Percentiles rank a stretch among this genome's conserved stretches.
Evolutionary conservation across 176 grass and related monocot genomes (phyloP).

Genomic region (Pontederia crassipes): DNA sequence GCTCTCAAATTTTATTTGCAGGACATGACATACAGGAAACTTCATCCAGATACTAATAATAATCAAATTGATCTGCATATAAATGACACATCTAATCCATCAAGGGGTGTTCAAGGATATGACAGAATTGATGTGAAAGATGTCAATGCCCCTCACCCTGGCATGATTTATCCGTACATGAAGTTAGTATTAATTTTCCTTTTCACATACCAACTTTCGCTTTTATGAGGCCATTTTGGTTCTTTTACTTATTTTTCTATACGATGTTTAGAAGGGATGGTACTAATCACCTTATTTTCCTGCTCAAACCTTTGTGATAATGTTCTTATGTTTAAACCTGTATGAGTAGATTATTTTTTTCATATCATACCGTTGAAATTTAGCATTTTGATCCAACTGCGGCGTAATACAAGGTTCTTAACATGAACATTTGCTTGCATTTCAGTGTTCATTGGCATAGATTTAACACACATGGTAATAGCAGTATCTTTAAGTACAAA

Average conservation of each 20-base stretch:
- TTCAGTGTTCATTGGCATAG: too few relatives aligned
- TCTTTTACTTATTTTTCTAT: too few relatives aligned
- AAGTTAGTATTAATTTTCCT: background rate
- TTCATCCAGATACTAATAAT: conserved; percentile 33
- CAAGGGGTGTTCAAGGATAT: conserved; percentile 4
- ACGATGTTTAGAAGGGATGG: too few relatives aligned
- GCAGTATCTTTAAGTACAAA: too few relatives aligned
- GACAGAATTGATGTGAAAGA: conserved; percentile 3
- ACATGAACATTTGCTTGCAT: too few relatives aligned
- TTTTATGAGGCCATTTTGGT: background rate
- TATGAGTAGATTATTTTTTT: too few relatives aligned
- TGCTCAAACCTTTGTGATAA: too few relatives aligned
- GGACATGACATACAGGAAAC: conserved; percentile 22
- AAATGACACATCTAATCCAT: conserved; percentile 19
- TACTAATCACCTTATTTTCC: background rate
- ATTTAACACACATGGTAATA: too few relatives aligned
- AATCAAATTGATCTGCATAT: conserved; percentile 30
- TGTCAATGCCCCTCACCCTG: conserved; percentile 4
- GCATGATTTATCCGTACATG: conserved; percentile 3
- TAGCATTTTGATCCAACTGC: too few relatives aligned
- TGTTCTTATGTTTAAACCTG: too few relatives aligned
- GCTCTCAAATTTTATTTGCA: conserved; percentile 21
- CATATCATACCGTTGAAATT: too few relatives aligned
- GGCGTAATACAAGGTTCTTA: too few relatives aligned
- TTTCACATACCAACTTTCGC: background rate